phyloP scores from a whole-genome alignment of 805 yeast genomes.

The Metschnikowia sp. region DNA sequence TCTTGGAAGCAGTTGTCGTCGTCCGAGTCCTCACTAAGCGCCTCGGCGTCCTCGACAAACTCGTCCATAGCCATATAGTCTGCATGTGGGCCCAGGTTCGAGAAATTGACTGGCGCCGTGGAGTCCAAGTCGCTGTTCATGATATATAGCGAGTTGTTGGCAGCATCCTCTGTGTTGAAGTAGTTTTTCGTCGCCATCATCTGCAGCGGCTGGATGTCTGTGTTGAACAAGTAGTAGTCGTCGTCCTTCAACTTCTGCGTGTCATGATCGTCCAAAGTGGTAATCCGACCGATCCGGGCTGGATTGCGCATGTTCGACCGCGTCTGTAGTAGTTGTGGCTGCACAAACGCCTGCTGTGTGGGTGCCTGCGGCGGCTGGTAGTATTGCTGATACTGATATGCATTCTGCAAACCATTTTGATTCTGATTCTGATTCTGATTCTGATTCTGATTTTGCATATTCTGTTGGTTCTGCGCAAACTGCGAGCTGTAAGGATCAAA shows the following conservation, averaged over 20 bases:
- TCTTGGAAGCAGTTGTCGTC: conserved; percentile 38
- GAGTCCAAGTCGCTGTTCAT: conserved; percentile 18
- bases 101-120: neutral
- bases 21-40: conserved; percentile 37
- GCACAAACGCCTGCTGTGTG: conserved; percentile 7
- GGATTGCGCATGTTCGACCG: conserved; percentile 1
- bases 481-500: conserved; percentile 14
- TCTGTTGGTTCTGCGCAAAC: conserved; percentile 1
- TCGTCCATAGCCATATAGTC: conserved; percentile 32
- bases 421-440: neutral
- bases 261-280: conserved; percentile 26
- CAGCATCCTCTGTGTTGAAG: conserved; percentile 23
- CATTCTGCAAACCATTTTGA: neutral
- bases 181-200: conserved; percentile 25
- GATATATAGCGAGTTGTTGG: conserved; percentile 28
- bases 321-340: conserved; percentile 13
- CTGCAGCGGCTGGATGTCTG: conserved; percentile 41
- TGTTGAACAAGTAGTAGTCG: conserved; percentile 37
- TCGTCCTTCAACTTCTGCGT: conserved; percentile 28
- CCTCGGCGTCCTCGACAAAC: conserved; percentile 43
- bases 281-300: conserved; percentile 30
- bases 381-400: conserved; percentile 5
- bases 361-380: conserved; percentile 3
- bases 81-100: conserved; percentile 25
- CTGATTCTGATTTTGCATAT: neutral